Evolutionary conservation across 331 rosid species (phyloP), one percentile per base, ranked within the genome.

Genomic region (Acacia pycnantha): DNA sequence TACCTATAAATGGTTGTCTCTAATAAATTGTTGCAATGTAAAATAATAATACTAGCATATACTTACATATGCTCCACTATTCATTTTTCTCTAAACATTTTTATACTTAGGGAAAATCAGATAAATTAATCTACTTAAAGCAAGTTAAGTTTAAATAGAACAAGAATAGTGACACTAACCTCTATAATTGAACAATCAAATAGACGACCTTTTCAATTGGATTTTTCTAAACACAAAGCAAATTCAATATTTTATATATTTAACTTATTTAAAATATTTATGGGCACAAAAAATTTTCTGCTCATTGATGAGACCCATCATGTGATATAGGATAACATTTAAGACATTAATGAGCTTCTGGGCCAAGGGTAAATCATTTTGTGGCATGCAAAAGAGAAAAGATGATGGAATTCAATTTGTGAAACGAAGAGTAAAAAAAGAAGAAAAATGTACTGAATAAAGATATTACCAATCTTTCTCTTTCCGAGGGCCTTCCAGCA

Each of bases 401-500:
- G 43, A 8, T 41, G 10, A 62, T 37, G 47, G 12, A 29, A 58
- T 70, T 37, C 44, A 73, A 79, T 70, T 47, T 58, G 21, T 77
- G 70, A 79, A 86, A 47, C 40, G 26, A 31, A 67, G 48, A 88
- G 54, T 81, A 62, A 72, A 37, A 37, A 37, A 37, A 37, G 41
- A 37, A 37, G 41, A 9, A 37, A 37, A 37, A 37, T 6, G 9
- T 37, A 70, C 41, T 78, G 80, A 37, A 37, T 37, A 37, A 37
- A 79, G 78, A 81, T 37, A 69, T 70, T 96, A 96, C 99, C 99
- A 96, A 75, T 77, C 97, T 93, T 77, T 92, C 95, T 84, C 99
- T 92, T 91, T 96, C 99, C 0, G 93, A 92, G 16, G 99, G 99
- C 77, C 94, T 92, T 86, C 98, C 97, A 27, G 98, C 83, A 89